A percentile compares a stretch with the other conserved stretches of the same genome.
phyloP scores from a whole-genome alignment of 2,329 filamentous ascomycete species.

The Fusarium guadeloupense region DNA sequence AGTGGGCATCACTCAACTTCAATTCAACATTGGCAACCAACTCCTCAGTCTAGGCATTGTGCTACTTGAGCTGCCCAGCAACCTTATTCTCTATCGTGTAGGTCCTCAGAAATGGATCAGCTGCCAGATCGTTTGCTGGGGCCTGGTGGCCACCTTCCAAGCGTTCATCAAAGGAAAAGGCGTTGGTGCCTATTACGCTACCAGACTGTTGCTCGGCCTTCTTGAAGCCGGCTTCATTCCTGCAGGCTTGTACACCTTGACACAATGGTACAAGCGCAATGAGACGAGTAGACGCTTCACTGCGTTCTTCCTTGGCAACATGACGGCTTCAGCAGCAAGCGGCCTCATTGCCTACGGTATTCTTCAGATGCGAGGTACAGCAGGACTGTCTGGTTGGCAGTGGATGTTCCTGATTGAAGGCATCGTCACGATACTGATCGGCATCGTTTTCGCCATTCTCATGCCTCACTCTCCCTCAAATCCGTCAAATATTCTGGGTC shows the following conservation, averaged over 20 bases:
- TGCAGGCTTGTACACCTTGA: slow-evolving; percentile 56
- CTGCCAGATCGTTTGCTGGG: slow-evolving; percentile 42
- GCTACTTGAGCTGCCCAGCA: slow-evolving; percentile 6
- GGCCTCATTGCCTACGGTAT: slow-evolving; percentile 54
- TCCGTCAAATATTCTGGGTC: too few species aligned
- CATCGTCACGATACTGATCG: slow-evolving; percentile 49
- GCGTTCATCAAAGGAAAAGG: slow-evolving; percentile 48
- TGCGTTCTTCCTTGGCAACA: slow-evolving; percentile 56
- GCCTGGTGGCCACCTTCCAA: slow-evolving; percentile 48
- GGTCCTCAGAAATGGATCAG: slow-evolving; percentile 58
- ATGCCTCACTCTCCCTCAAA: too few species aligned
- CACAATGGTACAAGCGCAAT: slow-evolving; percentile 55
- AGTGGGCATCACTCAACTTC: slow-evolving; percentile 55
- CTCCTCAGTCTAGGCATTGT: slow-evolving; percentile 49
- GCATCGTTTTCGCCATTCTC: too few species aligned
- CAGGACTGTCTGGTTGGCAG: slow-evolving; percentile 68
- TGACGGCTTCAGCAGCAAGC: slow-evolving; percentile 51
- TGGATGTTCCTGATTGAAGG: too few species aligned
- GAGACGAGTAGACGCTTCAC: slow-evolving; percentile 56
- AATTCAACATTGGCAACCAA: slow-evolving; percentile 58
- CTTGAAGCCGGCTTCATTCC: slow-evolving; percentile 51
- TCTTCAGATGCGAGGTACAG: slow-evolving; percentile 34
- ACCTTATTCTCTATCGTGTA: slow-evolving; percentile 47
- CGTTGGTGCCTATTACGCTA: slow-evolving; percentile 47
- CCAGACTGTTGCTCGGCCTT: slow-evolving; percentile 45